Base-by-base conservation (phyloP, 2,329 filamentous ascomycete species). In the Scleromitrula shiraiana region DNA sequence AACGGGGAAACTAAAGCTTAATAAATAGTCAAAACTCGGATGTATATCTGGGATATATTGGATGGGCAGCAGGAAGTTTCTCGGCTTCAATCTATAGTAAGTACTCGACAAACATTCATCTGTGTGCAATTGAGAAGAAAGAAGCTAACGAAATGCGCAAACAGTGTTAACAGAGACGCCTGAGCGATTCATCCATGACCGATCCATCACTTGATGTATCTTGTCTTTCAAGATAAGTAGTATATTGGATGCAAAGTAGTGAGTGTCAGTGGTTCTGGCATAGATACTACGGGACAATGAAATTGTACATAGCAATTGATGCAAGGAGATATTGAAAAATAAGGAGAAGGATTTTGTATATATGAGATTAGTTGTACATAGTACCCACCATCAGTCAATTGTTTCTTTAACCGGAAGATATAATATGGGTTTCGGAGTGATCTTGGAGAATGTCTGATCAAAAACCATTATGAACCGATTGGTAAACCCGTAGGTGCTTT, bases 1-100 rank as follows among this genome's bases (percentile, higher is more conserved):
- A 15, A 4, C 15, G n/a, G 19, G n/a, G 14, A 30, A 39, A 42
- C 10, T 10, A 17, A 37, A 32, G n/a, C 2, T 10, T 41, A 33
- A 49, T 48, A 2, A 17, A 17, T 41, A 63, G 60, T 53, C 43
- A 51, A 7, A 67, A 67, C 29, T 56, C 57, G 5, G 66, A 67
- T 51, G 65, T 67, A 3, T 69, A 64, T 44, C 49, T 68, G 7
- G 67, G 67, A 7, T 69, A 63, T 45, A 50, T 65, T 24, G 65
- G 61, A 19, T 69, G 67, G 67, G 49, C 59, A 7, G 67, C 67
- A 20, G 66, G 67, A 17, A 58, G 58, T 14, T 69, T 67, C 23
- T n/a, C n/a, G n/a, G 48, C 45, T 9, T 19, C 45, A 0, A 56
- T 46, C 2, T 63, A 63, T 38, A 41, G 51, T 56, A 49, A 50